A percentile compares a stretch with the other conserved stretches of the same genome.
Conservation (phyloP, 2,329 filamentous ascomycete genomes). For the Fusarium agapanthi region DNA sequence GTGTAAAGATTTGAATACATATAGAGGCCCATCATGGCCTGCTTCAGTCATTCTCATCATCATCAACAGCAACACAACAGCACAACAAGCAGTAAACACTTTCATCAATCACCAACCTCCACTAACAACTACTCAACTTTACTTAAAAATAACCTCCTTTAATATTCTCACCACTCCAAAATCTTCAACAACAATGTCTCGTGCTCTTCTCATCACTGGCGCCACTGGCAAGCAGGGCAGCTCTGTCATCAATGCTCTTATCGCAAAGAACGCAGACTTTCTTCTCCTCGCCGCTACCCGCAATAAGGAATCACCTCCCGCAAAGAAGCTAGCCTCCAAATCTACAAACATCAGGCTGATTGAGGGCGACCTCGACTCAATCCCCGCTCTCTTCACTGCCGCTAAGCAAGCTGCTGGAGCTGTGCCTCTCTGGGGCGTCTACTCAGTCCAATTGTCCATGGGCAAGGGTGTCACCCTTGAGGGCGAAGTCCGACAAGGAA, state of each 20-base stretch:
- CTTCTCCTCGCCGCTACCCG: constrained; percentile 22
- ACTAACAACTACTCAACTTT: neutral
- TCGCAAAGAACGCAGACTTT: constrained; percentile 10
- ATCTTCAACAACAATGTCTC: constrained; percentile 16
- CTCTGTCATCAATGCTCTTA: constrained; percentile 16
- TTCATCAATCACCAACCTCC: neutral
- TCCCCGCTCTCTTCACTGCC: constrained; percentile 17
- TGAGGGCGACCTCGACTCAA: constrained; percentile 8
- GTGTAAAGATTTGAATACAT: neutral
- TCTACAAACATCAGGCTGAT: constrained; percentile 10
- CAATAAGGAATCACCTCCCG: constrained; percentile 2
- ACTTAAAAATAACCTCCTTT: fast-evolving
- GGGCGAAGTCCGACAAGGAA: constrained; percentile 20
- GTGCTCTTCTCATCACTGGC: constrained; percentile 23
- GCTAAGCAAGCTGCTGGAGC: constrained; percentile 19
- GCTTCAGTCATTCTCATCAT: neutral
- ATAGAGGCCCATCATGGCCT: neutral
- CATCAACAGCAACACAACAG: neutral
- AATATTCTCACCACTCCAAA: fast-evolving
- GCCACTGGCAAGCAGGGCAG: constrained; percentile 29
- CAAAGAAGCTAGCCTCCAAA: constrained; percentile 7
- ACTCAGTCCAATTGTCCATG: constrained; percentile 25
- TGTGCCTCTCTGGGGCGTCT: constrained; percentile 22
- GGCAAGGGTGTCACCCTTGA: constrained; percentile 21
- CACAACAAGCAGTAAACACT: neutral